Evolutionary conservation across 345 rosid genomes (phyloP).

Genomic region (Dovyalis caffra): DNA sequence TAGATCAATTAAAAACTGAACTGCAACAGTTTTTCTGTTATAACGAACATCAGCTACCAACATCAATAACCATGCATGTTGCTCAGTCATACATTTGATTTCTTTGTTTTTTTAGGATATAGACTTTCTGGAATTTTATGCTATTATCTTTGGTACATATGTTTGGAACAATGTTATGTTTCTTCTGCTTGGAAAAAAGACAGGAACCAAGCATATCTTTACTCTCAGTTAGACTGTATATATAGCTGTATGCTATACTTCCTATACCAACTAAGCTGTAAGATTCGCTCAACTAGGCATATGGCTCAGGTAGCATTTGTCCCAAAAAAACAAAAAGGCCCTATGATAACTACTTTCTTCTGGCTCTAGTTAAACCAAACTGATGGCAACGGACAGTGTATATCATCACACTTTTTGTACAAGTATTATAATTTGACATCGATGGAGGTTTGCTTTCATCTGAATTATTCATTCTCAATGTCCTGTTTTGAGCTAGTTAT

Average conservation of each 20-base stretch:
- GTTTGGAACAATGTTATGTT: neutral
- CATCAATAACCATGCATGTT: neutral
- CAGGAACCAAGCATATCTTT: neutral
- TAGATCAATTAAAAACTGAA: neutral
- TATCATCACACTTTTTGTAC: neutral
- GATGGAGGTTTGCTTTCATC: neutral
- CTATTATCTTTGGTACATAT: neutral
- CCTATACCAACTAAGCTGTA: neutral
- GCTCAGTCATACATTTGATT: neutral
- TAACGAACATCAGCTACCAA: neutral
- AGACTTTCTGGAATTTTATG: neutral
- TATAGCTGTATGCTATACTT: neutral
- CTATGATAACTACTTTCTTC: too few species aligned
- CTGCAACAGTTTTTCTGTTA: neutral
- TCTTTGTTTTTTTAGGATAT: neutral
- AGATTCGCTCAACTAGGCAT: neutral
- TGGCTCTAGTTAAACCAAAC: neutral
- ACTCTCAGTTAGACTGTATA: neutral
- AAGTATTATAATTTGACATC: neutral
- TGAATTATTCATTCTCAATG: neutral
- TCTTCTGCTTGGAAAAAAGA: neutral
- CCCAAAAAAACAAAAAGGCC: neutral
- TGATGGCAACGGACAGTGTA: neutral
- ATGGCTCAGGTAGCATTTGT: neutral
- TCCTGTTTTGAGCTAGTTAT: neutral